Evolutionary conservation across 2,329 filamentous ascomycete species (phyloP).

Genomic region (Ophiostoma himal-ulmi): DNA sequence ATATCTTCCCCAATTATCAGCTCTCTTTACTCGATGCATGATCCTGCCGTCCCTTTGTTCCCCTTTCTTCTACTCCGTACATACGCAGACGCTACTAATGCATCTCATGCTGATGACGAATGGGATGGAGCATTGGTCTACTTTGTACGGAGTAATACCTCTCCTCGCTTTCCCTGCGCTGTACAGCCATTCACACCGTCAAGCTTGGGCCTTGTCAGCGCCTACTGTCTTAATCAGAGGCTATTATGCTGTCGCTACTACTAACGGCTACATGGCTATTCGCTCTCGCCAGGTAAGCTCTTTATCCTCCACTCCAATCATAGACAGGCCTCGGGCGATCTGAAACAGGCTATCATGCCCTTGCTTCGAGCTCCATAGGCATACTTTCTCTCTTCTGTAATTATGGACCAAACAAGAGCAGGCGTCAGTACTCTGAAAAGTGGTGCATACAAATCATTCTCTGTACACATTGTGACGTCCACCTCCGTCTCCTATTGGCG

Average conservation of each 20-base stretch:
- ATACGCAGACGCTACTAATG: neutral
- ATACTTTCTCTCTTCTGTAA: neutral
- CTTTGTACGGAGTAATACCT: neutral
- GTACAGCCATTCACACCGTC: constrained; percentile 1
- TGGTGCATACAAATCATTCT: neutral
- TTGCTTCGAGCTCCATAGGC: neutral
- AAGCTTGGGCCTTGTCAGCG: neutral
- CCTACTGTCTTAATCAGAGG: neutral
- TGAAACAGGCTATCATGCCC: neutral
- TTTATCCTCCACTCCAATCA: neutral
- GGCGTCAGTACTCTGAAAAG: neutral
- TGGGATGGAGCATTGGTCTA: neutral
- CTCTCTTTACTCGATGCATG: neutral
- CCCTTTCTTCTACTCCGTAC: neutral
- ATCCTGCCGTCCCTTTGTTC: neutral
- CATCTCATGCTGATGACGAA: constrained; percentile 11
- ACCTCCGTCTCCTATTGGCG: neutral
- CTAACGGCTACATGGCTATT: neutral
- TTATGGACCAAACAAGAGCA: too few relatives aligned
- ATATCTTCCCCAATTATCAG: too few relatives aligned
- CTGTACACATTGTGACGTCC: neutral
- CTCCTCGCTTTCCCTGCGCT: neutral
- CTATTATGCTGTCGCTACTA: neutral
- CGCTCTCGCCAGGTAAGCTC: neutral
- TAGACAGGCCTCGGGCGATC: neutral